Evolutionary conservation across 1,284 basidiomycete species (phyloP).

Genomic region (Hemileia vastatrix): DNA sequence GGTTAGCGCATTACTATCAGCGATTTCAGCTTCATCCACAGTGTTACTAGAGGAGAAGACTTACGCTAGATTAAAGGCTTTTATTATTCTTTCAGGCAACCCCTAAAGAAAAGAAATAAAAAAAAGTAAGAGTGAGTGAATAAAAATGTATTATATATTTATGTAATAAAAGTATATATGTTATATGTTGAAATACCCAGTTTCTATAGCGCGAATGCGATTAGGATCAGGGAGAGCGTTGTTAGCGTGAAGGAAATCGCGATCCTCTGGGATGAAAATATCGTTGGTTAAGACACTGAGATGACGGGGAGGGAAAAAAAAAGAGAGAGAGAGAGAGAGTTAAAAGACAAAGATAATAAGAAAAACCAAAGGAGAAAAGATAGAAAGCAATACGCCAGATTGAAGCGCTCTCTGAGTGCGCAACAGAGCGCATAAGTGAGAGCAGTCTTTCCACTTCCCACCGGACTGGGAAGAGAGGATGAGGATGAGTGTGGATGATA

Average conservation of each 20-base stretch:
- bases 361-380: constrained; percentile 25
- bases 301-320: neutral
- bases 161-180: no score
- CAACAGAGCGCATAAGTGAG: constrained; percentile 85
- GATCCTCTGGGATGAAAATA: constrained; percentile 94
- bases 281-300: constrained; percentile 74
- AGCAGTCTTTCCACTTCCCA: constrained; percentile 96
- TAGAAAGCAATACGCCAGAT: constrained; percentile 55
- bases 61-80: no score
- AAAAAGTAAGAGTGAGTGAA: no score
- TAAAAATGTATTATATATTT: no score
- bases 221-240: constrained; percentile 65
- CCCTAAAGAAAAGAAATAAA: no score
- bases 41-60: no score
- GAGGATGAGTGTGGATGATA: neutral
- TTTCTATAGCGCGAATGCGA: constrained; percentile 92
- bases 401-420: constrained; percentile 67
- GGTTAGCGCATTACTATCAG: no score
- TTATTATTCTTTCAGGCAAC: no score
- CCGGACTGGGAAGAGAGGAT: constrained; percentile 48
- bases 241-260: constrained; percentile 91
- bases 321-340: neutral
- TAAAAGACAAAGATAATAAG: neutral
- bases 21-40: no score
- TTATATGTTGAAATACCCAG: no score